phyloP scores from a whole-genome alignment of 2,329 filamentous ascomycete genomes.

The Nigrospora osmanthi region DNA sequence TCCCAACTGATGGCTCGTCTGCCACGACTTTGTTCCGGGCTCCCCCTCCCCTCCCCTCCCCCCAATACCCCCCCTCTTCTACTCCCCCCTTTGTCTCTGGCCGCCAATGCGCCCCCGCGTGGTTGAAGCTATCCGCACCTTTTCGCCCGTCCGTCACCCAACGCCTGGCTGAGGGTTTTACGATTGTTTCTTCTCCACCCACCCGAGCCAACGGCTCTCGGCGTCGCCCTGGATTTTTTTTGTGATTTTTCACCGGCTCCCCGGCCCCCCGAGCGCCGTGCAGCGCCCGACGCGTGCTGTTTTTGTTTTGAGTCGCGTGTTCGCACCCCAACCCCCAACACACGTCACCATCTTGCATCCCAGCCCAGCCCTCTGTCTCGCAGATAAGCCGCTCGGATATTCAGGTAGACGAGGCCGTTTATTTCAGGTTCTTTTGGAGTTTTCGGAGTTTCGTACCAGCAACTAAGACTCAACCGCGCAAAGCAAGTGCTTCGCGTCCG shows the following conservation, averaged over 20 bases:
- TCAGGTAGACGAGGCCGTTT: constrained; percentile 4
- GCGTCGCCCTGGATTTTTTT: too few species aligned
- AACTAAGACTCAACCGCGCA: constrained; percentile 19
- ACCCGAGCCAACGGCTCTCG: neutral
- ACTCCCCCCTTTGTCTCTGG: too few species aligned
- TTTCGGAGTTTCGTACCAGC: constrained; percentile 11
- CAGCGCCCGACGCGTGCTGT: neutral
- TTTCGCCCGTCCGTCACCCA: constrained; percentile 8
- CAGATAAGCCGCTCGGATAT: constrained; percentile 3
- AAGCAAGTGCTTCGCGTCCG: neutral
- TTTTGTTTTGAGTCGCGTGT: constrained; percentile 6
- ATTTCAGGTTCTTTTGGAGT: constrained; percentile 7
- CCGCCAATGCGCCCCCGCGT: too few species aligned
- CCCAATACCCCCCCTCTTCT: too few species aligned
- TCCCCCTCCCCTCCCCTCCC: too few species aligned
- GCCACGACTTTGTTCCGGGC: too few species aligned
- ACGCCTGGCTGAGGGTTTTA: neutral
- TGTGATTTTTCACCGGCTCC: too few species aligned
- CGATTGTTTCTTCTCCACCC: neutral
- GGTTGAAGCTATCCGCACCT: constrained; percentile 20
- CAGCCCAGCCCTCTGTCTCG: constrained; percentile 9
- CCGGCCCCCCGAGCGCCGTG: too few species aligned
- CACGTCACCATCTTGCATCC: constrained; percentile 6
- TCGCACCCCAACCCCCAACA: neutral
- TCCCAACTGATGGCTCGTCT: too few species aligned